These are phyloP conservation scores for Panicum virgatum DNA, from an alignment of 202 grass and related monocot genomes.

Conservation along the genomic window DNA sequence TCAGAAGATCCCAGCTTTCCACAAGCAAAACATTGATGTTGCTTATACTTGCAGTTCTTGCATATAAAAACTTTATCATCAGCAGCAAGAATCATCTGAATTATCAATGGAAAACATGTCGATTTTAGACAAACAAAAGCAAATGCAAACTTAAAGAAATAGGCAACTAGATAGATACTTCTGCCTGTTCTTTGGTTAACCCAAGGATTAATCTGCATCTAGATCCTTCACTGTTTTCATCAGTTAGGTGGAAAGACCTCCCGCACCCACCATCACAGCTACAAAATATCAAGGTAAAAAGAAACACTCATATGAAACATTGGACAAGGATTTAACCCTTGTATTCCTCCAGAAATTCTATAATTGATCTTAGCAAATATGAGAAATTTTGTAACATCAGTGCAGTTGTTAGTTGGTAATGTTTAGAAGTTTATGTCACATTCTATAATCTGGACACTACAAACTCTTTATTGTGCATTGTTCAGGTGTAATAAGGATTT, in stretches of 20 bases:
- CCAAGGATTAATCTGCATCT: conserved; percentile 48
- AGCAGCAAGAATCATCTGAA: conserved; percentile 49
- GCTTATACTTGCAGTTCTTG: conserved; percentile 71
- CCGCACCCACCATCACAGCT: conserved; percentile 75
- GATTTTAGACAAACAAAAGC: not conserved
- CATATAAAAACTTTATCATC: conserved; percentile 54
- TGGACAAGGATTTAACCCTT: not conserved
- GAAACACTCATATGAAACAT: conserved; percentile 20
- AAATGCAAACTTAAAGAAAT: not conserved
- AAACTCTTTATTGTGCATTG: too few relatives aligned
- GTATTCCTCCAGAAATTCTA: not conserved
- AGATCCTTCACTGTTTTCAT: conserved; percentile 37
- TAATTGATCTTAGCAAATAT: too few relatives aligned
- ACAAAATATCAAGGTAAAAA: conserved; percentile 19
- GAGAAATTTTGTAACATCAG: not conserved
- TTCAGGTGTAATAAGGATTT: not conserved
- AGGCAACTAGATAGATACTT: conserved; percentile 46
- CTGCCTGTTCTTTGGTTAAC: conserved; percentile 32
- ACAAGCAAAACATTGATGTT: conserved; percentile 87
- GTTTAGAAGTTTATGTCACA: not conserved
- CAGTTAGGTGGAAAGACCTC: conserved; percentile 68
- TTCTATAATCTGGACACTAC: not conserved
- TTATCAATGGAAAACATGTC: conserved; percentile 11
- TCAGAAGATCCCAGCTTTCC: conserved; percentile 73
- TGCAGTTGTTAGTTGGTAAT: not conserved